These are phyloP conservation scores for Aquilaria sinensis DNA, from an alignment of 345 rosid species.

Conservation along the genomic window DNA sequence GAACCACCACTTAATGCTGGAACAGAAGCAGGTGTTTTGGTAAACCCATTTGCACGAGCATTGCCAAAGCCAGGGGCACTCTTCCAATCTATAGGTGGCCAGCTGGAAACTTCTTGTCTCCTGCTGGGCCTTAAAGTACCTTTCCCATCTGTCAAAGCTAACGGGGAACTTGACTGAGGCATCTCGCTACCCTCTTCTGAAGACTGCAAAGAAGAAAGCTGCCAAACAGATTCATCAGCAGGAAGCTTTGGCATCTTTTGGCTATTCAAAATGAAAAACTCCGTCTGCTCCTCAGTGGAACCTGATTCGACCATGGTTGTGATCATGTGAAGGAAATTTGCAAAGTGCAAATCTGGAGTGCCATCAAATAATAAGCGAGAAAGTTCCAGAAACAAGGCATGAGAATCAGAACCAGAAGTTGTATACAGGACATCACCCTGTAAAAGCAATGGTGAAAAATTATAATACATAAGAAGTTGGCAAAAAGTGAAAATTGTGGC, in stretches of 20 bases:
- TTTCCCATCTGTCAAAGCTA: conserved; percentile 12
- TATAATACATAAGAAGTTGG: background rate
- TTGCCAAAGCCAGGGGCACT: conserved; percentile 45
- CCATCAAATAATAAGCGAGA: conserved; percentile 68
- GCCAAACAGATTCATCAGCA: conserved; percentile 60
- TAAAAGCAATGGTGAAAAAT: conserved; percentile 15
- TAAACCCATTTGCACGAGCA: conserved; percentile 31
- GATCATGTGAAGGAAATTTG: conserved; percentile 87
- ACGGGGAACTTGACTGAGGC: conserved; percentile 8
- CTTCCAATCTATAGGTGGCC: conserved; percentile 80
- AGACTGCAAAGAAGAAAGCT: conserved; percentile 27
- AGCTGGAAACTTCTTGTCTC: conserved; percentile 38
- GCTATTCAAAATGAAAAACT: conserved; percentile 60
- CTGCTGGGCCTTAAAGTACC: conserved; percentile 25
- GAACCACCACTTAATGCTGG: conserved; percentile 18
- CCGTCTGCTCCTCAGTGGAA: conserved; percentile 57
- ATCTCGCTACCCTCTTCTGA: conserved; percentile 18
- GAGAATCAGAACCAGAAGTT: conserved; percentile 50
- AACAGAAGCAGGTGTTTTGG: conserved; percentile 21
- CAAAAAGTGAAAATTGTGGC: background rate
- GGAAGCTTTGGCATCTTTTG: conserved; percentile 75
- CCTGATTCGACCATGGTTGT: conserved; percentile 75
- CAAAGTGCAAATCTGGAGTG: conserved; percentile 59
- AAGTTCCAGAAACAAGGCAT: conserved; percentile 70
- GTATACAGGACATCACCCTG: conserved; percentile 73